Base-by-base conservation (phyloP, 495 filamentous ascomycete species). In the Aspergillus incahuasiensis region DNA sequence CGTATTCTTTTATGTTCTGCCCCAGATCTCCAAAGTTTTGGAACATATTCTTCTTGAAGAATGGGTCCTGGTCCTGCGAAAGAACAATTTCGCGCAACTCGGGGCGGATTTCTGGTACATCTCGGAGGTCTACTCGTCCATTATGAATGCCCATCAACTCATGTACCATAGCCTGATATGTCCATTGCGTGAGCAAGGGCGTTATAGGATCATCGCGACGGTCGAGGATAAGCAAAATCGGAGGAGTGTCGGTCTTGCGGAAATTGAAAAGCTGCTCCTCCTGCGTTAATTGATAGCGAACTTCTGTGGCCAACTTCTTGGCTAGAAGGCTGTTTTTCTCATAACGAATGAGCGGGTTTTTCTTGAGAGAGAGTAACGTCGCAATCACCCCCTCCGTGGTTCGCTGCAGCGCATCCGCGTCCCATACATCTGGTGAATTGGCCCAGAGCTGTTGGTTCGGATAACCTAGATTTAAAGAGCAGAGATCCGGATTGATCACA, bases 31-130 rank as follows among this genome's bases (percentile, higher is more conserved):
- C 94, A 68, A 97, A 98, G 63, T 98, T 98, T 62, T 96, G 85
- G 63, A 91, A 98, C 95, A 98, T 97, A 68, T 98, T 98, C 74
- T 96, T 97, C 73, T 97, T 96, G 75, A 97, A 98, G 74, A 98
- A 98, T 0, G 94, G 95, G 65, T 98, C 94, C 68, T 97, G 95
- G 58, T 97, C 95, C 70, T 95, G 95, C 1, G 92, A 96, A 18
- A 98, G 75, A 11, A 96, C 92, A 55, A 98, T 92, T 74, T 98
- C 94, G 72, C 88, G 91, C 22, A 97, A 78, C 72, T 98, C 94
- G 15, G 90, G 87, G 48, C 90, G 80, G 46, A 97, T 83, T 51
- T 97, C 94, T 32, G 91, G 92, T 0, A 96, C 87, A 50, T 89
- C 83, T 56, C 84, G 86, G 41, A 98, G 77, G 63, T 95, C 88